These are phyloP conservation scores for Luffa aegyptiaca DNA, from an alignment of 306 rosid genomes.

Conservation along the genomic window DNA sequence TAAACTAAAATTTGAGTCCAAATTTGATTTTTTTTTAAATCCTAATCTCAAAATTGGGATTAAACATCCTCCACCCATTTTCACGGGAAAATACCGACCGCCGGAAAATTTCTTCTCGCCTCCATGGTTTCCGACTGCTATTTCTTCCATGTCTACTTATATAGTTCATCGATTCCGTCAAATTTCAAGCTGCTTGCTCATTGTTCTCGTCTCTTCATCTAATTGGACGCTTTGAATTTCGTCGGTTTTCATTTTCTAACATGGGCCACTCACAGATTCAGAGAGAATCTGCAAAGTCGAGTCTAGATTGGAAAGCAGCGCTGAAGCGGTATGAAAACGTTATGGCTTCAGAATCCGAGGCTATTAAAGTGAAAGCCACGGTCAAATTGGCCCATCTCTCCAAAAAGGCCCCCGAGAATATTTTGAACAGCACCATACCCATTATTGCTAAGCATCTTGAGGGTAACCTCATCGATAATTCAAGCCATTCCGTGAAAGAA, in stretches of 20 bases:
- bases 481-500: not conserved
- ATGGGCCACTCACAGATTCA: not conserved
- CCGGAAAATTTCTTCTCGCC: not conserved
- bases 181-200: not conserved
- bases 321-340: not conserved
- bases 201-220: not conserved
- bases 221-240: not conserved
- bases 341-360: not conserved
- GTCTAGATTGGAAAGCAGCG: not conserved
- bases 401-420: not conserved
- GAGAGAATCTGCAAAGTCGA: not conserved
- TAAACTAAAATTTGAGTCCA: no score
- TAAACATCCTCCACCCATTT: no score
- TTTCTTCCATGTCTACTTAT: not conserved
- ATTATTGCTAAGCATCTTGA: not conserved
- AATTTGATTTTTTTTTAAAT: no score
- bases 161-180: not conserved
- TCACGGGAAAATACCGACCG: no score
- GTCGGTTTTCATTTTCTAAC: not conserved
- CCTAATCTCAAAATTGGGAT: no score
- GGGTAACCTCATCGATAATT: not conserved
- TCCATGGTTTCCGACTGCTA: not conserved
- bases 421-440: not conserved
- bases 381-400: conserved; percentile 1
- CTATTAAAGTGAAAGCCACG: not conserved